phyloP scores from a whole-genome alignment of 2,329 filamentous ascomycete species.

The Neonectria hederae region DNA sequence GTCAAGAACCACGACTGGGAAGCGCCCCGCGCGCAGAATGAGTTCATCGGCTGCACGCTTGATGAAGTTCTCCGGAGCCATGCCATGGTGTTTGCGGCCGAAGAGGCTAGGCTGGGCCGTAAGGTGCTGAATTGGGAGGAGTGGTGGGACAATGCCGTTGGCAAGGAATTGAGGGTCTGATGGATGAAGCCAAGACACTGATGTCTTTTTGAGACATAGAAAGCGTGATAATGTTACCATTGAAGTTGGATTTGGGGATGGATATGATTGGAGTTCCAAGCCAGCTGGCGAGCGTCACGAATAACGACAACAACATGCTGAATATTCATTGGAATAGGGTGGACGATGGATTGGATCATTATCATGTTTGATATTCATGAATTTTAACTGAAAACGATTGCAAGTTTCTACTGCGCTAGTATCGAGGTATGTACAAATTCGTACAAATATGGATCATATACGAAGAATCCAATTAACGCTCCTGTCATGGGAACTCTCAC shows the following conservation, averaged over 20 bases:
- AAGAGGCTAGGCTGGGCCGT: constrained; percentile 78
- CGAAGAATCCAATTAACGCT: constrained; percentile 20
- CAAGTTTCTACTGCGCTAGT: constrained; percentile 20
- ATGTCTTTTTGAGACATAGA: neutral
- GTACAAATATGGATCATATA: constrained; percentile 23
- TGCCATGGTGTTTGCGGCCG: constrained; percentile 92
- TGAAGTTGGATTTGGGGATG: neutral
- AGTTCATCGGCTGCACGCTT: constrained; percentile 81
- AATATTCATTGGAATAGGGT: neutral
- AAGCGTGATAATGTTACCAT: neutral
- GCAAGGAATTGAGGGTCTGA: constrained; percentile 23
- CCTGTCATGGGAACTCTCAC: neutral
- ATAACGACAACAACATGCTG: neutral
- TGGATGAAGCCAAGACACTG: neutral
- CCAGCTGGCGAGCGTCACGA: neutral
- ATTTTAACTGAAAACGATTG: constrained; percentile 14
- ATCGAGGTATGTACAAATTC: constrained; percentile 33
- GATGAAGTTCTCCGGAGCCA: constrained; percentile 92
- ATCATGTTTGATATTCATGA: constrained; percentile 22
- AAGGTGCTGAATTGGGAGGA: constrained; percentile 77
- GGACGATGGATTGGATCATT: constrained; percentile 15
- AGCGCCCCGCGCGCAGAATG: constrained; percentile 75
- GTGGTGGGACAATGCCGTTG: constrained; percentile 72
- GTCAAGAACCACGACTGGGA: constrained; percentile 77
- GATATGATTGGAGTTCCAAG: neutral